Conservation (phyloP, 192 early-diverging fungal genomes). For the Chytriomyces sp. region DNA sequence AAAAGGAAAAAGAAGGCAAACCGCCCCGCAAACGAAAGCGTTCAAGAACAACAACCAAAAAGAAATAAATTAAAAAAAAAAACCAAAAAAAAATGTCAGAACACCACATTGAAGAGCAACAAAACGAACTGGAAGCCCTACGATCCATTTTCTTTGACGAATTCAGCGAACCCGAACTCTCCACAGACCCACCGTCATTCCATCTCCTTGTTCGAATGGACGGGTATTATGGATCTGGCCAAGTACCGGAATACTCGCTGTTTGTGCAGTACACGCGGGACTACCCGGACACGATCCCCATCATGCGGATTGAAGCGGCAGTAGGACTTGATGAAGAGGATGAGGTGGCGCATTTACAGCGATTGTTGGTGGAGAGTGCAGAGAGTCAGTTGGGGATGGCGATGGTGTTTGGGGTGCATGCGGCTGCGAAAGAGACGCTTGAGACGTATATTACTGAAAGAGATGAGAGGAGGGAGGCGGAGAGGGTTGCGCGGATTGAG, state of each 20-base stretch:
- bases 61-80: not conserved
- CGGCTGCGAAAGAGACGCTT: slow-evolving; percentile 74
- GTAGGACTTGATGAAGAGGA: slow-evolving; percentile 12
- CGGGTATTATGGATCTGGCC: not conserved
- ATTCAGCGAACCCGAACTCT: slow-evolving; percentile 41
- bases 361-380: slow-evolving; percentile 25
- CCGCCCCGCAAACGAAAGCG: not conserved
- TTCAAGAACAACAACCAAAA: not conserved
- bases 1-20: too few relatives aligned
- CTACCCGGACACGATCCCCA: slow-evolving; percentile 43
- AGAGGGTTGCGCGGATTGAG: slow-evolving; percentile 45
- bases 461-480: slow-evolving; percentile 42
- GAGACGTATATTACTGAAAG: slow-evolving; percentile 64
- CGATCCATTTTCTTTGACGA: slow-evolving; percentile 57
- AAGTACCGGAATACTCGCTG: slow-evolving; percentile 55
- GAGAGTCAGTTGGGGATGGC: slow-evolving; percentile 87
- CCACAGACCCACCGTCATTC: slow-evolving; percentile 36
- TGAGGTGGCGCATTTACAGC: slow-evolving; percentile 27
- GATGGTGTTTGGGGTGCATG: slow-evolving; percentile 86
- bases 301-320: slow-evolving; percentile 35
- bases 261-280: slow-evolving; percentile 53
- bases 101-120: slow-evolving; percentile 45
- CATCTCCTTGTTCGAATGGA: slow-evolving; percentile 36
- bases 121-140: slow-evolving; percentile 54
- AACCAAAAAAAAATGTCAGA: too few relatives aligned